Percentiles rank a stretch among this genome's conserved stretches.
phyloP scores from a whole-genome alignment of 495 filamentous ascomycete species.

The Hyaloscypha variabilis region DNA sequence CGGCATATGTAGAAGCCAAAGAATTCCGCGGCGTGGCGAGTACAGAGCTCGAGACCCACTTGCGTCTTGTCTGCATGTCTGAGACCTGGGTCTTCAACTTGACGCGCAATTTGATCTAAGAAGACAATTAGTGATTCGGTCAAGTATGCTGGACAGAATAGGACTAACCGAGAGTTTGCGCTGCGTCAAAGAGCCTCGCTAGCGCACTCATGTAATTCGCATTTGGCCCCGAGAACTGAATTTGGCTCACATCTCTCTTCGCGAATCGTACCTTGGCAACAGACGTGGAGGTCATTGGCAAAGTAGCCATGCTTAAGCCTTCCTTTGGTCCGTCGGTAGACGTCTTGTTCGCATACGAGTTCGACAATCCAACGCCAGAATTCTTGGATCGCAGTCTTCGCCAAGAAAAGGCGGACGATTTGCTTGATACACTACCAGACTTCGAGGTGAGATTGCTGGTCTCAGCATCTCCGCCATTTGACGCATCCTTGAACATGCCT shows the following conservation, averaged over 20 bases:
- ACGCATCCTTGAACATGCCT: slow-evolving; percentile 68
- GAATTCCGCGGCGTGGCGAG: slow-evolving; percentile 93
- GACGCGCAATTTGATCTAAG: slow-evolving; percentile 91
- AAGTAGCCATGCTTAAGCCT: slow-evolving; percentile 62
- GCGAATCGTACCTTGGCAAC: slow-evolving; percentile 51
- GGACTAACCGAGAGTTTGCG: slow-evolving; percentile 84
- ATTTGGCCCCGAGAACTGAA: slow-evolving; percentile 81
- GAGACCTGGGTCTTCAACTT: slow-evolving; percentile 91
- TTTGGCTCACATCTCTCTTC: slow-evolving; percentile 63
- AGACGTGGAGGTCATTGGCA: slow-evolving; percentile 83
- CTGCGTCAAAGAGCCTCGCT: slow-evolving; percentile 91
- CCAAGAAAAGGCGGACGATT: slow-evolving; percentile 77
- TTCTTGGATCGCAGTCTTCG: slow-evolving; percentile 87
- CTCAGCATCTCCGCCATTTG: slow-evolving; percentile 44
- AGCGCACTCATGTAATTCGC: slow-evolving; percentile 88
- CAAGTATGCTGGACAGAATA: neutral
- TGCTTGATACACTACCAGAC: slow-evolving; percentile 61
- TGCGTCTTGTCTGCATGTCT: slow-evolving; percentile 81
- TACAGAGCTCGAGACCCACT: slow-evolving; percentile 90
- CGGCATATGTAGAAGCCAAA: slow-evolving; percentile 97
- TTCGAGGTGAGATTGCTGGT: slow-evolving; percentile 47
- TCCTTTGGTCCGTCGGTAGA: slow-evolving; percentile 51
- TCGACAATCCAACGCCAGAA: slow-evolving; percentile 60
- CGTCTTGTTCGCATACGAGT: slow-evolving; percentile 45
- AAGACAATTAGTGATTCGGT: slow-evolving; percentile 24